Evolutionary conservation across 768 basidiomycete genomes (phyloP).

Genomic region (Rhodosporidiobolus odoratus): DNA sequence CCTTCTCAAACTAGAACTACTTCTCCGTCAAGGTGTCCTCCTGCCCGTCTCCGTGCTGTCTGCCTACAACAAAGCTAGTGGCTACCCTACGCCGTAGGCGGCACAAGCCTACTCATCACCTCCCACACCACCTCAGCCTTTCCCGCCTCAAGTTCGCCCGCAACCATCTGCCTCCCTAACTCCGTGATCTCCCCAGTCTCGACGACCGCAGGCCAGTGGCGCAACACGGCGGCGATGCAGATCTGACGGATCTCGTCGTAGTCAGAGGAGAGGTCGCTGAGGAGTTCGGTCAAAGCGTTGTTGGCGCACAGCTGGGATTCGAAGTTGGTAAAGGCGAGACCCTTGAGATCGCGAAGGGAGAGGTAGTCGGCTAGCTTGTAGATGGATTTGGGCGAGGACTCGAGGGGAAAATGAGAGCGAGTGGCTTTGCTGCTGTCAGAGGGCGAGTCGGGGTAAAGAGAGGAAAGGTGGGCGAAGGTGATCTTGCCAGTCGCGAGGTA

Average conservation of each 20-base stretch:
- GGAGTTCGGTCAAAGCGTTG: neutral
- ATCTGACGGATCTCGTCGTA: neutral
- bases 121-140: neutral
- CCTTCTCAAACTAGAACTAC: too few species aligned
- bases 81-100: neutral
- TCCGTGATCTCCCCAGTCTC: constrained; percentile 1
- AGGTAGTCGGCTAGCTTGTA: constrained; percentile 21
- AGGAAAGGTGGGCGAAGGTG: neutral
- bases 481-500: constrained; percentile 6
- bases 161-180: constrained; percentile 1
- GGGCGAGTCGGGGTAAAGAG: neutral
- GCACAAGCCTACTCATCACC: constrained; percentile 2
- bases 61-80: too few species aligned
- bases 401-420: neutral
- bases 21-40: too few species aligned
- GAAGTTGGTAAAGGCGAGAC: neutral
- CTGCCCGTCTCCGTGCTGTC: too few species aligned
- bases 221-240: neutral
- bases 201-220: neutral
- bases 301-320: neutral
- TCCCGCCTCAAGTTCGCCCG: neutral
- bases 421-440: too few species aligned
- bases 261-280: neutral
- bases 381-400: constrained; percentile 17
- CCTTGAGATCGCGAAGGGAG: neutral